Evolutionary conservation across 495 filamentous ascomycete genomes (phyloP), one percentile per base, ranked within the genome.

Genomic region (Evernia prunastri): DNA sequence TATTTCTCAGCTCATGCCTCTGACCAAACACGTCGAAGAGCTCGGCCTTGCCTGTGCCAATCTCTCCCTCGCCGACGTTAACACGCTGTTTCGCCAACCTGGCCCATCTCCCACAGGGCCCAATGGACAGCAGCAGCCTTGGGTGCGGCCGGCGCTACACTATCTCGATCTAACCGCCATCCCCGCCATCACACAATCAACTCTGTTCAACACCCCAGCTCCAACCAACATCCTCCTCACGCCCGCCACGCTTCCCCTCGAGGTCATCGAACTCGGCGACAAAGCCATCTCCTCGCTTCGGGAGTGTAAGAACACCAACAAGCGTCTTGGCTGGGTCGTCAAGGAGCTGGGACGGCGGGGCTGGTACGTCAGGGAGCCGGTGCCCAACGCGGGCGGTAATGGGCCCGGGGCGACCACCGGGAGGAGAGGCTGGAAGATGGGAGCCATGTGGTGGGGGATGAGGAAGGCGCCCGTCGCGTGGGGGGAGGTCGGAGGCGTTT

Each of bases 371-470:
- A 77, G 84, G 9, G 80, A 82, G 54, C 68, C 70, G 39, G 23
- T 70, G 23, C 76, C 80, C 42, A 75, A 83, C 43, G 71, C 71
- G 53, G 56, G 57, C 20, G 68, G 67, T 20, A 66, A 68, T 53
- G 70, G 72, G 62, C 0, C 15, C 4, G 58, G 70, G 11, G 77
- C 80, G 69, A 70, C 68, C 61, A 69, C 71, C 27, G 87, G 87
- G 9, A 74, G 80, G 39, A 80, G 88, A 35, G 70, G 72, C 60
- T 96, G 91, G 91, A 96, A 96, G 78, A 89, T 91, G 89, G 91
- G 91, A 17, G 90, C 89, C n/a, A 82, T 83, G 63, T 87, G 84
- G 77, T 94, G 91, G 90, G 91, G 91, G 20, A 91, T 90, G 84
- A 82, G 88, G 51, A 96, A 96, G 80, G 80, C 91, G 36, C 90